Evolutionary conservation across 306 rosid genomes (phyloP), one percentile per base, ranked within the genome.

Genomic region (Sindora glabra): DNA sequence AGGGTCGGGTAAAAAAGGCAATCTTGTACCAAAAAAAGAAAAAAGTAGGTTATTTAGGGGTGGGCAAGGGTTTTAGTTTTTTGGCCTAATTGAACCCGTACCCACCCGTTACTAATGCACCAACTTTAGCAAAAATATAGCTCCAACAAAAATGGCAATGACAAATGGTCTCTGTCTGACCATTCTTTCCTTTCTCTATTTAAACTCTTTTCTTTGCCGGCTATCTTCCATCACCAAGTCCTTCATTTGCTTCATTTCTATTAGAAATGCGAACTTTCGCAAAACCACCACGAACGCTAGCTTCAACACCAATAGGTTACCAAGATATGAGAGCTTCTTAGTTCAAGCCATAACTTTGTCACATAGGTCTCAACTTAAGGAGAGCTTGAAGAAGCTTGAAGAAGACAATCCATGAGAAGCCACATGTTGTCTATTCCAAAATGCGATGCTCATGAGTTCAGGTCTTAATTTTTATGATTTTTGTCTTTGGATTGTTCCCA

Each of bases 311-410:
- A 66, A 57, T 56, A 74, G 64, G 48, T 74, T 75, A 0, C 51
- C 59, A 15, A 64, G 57, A 56, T 37, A 52, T 65, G 65, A 72
- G 54, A 36, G 55, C 64, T 3, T 76, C 15, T 67, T 64, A 7
- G 75, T 84, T 36, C 80, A 83, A 30, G 86, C 94, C 71, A 74
- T 71, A 79, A 59, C 87, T 53, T 60, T 95, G 10, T 88, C 99
- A 0, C 89, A 89, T 36, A 96, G 99, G 18, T 92, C 95, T 78
- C 87, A 95, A 21, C 99, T 92, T 52, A 95, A 92, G 68, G 96
- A 92, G 49, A 78, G 60, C 69, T 76, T 92, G 19, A n/a, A n/a
- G n/a, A n/a, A n/a, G n/a, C n/a, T n/a, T n/a, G n/a, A 89, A 86
- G 80, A 86, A 79, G 56, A 89, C 95, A 0, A 67, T 89, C n/a